phyloP scores from a whole-genome alignment of 106 monocot genomes.

The Iris macrosiphon region DNA sequence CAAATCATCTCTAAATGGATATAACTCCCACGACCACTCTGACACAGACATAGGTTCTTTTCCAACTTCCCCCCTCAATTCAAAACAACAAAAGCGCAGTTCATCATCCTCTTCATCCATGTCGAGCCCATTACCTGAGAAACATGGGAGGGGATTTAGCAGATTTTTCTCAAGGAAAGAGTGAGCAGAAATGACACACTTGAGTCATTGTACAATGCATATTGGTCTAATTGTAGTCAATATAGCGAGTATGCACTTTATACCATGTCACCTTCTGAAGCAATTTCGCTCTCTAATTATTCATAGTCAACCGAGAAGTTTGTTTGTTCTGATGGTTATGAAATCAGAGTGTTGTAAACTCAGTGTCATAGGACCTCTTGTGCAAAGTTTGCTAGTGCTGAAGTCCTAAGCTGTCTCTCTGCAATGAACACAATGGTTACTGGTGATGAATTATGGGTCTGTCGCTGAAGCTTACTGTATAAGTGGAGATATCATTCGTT shows the following conservation, averaged over 20 bases:
- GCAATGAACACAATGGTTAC: background rate
- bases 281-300: background rate
- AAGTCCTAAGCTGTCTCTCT: background rate
- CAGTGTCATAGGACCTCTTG: too few species aligned
- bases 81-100: constrained; percentile 38
- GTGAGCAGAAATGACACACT: constrained; percentile 6
- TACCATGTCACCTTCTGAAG: background rate
- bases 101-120: constrained; percentile 44
- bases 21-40: constrained; percentile 28
- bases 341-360: background rate
- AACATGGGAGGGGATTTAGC: constrained; percentile 61
- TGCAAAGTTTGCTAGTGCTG: background rate
- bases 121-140: constrained; percentile 31
- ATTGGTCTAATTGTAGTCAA: background rate
- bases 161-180: constrained; percentile 78
- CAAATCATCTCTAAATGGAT: constrained; percentile 44
- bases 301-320: background rate
- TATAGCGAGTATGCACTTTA: too few species aligned
- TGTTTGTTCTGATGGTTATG: background rate
- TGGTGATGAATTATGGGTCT: background rate
- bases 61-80: constrained; percentile 34
- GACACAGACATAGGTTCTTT: constrained; percentile 29
- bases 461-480: constrained; percentile 5
- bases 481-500: background rate
- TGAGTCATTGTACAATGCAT: background rate